Conservation (phyloP, 73 alveolate genomes). For the Paramecium sonneborni region DNA sequence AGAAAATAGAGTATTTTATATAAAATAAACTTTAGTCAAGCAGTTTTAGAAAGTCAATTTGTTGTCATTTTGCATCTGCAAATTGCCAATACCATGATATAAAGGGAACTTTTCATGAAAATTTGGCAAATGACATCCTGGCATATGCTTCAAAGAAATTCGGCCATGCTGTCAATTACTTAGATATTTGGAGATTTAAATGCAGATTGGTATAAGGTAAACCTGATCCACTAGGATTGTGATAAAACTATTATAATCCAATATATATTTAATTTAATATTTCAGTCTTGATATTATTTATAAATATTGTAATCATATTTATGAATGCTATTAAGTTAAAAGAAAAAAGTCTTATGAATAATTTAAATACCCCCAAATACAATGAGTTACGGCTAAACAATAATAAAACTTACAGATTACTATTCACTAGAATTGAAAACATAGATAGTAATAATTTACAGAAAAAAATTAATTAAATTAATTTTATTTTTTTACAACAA, state of each 20-base stretch:
- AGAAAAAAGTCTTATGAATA: not conserved
- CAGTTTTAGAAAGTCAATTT: constrained; percentile 57
- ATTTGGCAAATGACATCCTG: constrained; percentile 57
- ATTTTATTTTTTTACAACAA: not conserved
- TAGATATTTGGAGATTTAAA: constrained; percentile 65
- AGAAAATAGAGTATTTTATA: constrained; percentile 32
- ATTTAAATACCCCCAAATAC: not conserved
- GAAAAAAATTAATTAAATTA: not conserved
- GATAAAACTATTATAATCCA: not conserved
- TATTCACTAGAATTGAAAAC: not conserved
- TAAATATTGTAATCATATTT: not conserved
- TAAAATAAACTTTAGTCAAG: constrained; percentile 13
- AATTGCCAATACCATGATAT: constrained; percentile 42
- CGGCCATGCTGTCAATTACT: constrained; percentile 41
- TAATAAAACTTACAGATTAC: not conserved
- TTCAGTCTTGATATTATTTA: not conserved
- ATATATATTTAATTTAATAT: not conserved
- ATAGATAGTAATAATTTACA: not conserved
- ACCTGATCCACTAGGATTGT: constrained; percentile 11
- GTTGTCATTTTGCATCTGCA: constrained; percentile 67
- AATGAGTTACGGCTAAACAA: not conserved
- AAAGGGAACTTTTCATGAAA: constrained; percentile 57
- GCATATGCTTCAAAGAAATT: constrained; percentile 33
- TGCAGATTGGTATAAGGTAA: not conserved
- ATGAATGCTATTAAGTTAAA: not conserved